These are phyloP conservation scores for Ganoderma lucidum DNA, from an alignment of 1,284 basidiomycete genomes.

Conservation along the genomic window DNA sequence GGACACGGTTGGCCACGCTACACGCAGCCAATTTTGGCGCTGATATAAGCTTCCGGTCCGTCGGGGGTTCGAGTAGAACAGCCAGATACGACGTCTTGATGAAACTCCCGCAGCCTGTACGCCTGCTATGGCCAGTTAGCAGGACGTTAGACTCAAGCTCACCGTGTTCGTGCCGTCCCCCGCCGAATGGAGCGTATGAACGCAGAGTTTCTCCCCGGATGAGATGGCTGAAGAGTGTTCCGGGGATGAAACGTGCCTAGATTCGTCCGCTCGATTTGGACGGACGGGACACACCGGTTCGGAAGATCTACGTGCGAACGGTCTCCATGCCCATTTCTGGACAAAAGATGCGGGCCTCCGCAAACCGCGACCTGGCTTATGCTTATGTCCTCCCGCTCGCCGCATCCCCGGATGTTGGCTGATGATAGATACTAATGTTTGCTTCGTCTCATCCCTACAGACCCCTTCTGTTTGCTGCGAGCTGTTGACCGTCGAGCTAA, in stretches of 20 bases:
- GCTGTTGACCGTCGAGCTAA: conserved; percentile 12
- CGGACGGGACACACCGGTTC: conserved; percentile 21
- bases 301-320: conserved; percentile 32
- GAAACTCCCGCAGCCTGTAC: background rate
- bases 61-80: conserved; percentile 13
- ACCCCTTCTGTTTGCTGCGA: background rate
- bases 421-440: conserved; percentile 32
- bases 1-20: conserved; percentile 9
- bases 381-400: conserved; percentile 16
- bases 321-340: conserved; percentile 31
- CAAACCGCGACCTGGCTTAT: background rate
- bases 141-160: background rate
- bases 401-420: conserved; percentile 20
- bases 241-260: conserved; percentile 18
- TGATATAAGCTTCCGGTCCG: conserved; percentile 20
- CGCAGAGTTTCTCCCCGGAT: conserved; percentile 3
- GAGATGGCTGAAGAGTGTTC: background rate
- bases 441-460: conserved; percentile 14
- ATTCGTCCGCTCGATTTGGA: conserved; percentile 17
- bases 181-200: background rate
- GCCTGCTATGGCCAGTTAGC: background rate
- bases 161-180: background rate
- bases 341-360: conserved; percentile 28
- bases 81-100: background rate
- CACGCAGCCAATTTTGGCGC: conserved; percentile 10